Evolutionary conservation across 257 asterid genomes (phyloP).

Genomic region (Sherardia arvensis): DNA sequence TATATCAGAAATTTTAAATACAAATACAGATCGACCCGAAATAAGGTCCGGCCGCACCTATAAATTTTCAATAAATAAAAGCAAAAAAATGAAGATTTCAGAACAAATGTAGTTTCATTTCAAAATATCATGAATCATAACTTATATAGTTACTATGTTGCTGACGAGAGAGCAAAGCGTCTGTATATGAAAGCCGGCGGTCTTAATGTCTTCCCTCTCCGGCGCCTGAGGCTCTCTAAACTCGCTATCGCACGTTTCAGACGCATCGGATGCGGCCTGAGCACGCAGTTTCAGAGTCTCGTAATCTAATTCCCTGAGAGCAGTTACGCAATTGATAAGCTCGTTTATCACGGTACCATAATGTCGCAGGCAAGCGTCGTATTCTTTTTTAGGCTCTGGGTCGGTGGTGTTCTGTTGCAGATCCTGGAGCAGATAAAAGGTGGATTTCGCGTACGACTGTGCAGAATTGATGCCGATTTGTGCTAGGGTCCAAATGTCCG

Average conservation of each 20-base stretch:
- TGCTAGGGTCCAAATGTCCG: constrained; percentile 9
- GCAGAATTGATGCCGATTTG: constrained; percentile 8
- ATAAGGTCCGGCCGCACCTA: no score
- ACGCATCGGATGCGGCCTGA: background rate
- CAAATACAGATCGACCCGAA: no score
- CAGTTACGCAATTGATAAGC: background rate
- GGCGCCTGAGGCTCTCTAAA: background rate
- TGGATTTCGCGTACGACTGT: background rate
- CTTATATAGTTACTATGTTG: no score
- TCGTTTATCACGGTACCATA: constrained; percentile 5
- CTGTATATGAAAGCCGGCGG: no score
- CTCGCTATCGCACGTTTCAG: background rate
- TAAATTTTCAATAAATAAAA: no score
- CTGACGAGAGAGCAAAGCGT: no score
- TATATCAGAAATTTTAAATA: no score
- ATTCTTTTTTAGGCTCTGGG: background rate
- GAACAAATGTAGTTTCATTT: no score
- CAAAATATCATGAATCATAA: no score
- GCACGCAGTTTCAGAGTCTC: background rate
- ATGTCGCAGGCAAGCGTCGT: constrained; percentile 20
- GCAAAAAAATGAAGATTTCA: no score
- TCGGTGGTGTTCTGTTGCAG: background rate
- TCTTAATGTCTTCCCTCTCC: no score
- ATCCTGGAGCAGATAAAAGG: background rate
- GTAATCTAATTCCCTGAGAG: background rate